Conservation (phyloP, 352 stramenopile species). For the Pythium rishiriense region DNA sequence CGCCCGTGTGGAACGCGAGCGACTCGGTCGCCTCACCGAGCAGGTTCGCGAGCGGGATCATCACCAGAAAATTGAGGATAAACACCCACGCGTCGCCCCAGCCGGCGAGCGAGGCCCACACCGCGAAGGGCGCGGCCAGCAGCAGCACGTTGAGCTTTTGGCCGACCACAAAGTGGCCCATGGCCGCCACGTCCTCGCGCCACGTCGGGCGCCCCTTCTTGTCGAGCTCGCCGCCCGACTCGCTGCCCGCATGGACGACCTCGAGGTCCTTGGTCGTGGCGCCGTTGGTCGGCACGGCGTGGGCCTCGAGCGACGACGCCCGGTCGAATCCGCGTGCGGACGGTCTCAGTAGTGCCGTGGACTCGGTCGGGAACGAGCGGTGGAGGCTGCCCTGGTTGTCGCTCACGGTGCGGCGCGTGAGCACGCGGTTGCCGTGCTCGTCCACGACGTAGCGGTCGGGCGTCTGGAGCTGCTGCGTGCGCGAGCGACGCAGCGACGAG, state of each 20-base stretch:
- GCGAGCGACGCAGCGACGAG: slow-evolving; percentile 54
- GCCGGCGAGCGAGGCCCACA: slow-evolving; percentile 58
- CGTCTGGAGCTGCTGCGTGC: slow-evolving; percentile 33
- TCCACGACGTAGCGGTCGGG: background rate
- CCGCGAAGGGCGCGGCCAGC: slow-evolving; percentile 51
- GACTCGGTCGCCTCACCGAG: slow-evolving; percentile 98
- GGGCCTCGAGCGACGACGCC: slow-evolving; percentile 17
- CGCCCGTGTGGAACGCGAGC: slow-evolving; percentile 95
- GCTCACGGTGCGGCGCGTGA: slow-evolving; percentile 4
- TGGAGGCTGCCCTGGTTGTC: slow-evolving; percentile 19
- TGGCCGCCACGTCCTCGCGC: slow-evolving; percentile 43
- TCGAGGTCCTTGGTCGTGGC: background rate
- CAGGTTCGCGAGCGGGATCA: slow-evolving; percentile 95
- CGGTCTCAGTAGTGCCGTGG: slow-evolving; percentile 36
- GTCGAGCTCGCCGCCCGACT: background rate
- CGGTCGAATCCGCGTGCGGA: slow-evolving; percentile 19
- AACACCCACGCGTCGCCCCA: slow-evolving; percentile 90
- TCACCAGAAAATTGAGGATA: slow-evolving; percentile 95
- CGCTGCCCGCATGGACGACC: background rate
- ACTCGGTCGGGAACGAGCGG: slow-evolving; percentile 32
- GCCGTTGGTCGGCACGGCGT: background rate
- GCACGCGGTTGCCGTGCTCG: slow-evolving; percentile 4
- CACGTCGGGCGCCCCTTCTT: slow-evolving; percentile 5
- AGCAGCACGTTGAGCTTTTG: slow-evolving; percentile 77
- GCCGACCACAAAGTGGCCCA: slow-evolving; percentile 43